These are phyloP conservation scores for Acanthamoeba triangularis DNA, from an alignment of 208 protist species.

Conservation along the genomic window DNA sequence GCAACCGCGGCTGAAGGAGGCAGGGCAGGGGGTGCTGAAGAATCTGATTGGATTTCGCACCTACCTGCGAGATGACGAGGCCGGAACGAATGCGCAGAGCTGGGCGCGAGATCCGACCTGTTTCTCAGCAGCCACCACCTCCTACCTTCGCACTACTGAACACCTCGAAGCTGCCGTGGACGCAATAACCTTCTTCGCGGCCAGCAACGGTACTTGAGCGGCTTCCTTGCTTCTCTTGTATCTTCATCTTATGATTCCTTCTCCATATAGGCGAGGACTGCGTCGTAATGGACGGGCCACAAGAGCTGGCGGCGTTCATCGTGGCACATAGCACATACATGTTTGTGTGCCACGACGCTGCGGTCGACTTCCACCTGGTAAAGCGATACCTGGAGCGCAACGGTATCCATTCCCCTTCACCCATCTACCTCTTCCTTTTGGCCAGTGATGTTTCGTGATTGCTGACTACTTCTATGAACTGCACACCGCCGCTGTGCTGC, in stretches of 20 bases:
- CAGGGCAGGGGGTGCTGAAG: background rate
- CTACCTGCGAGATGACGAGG: background rate
- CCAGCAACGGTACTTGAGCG: background rate
- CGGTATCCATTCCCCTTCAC: background rate
- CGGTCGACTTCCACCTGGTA: conserved; percentile 45
- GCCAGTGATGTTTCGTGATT: background rate
- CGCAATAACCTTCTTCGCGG: background rate
- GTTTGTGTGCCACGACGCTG: conserved; percentile 42
- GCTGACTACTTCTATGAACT: no score
- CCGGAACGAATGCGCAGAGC: background rate
- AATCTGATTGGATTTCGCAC: conserved; percentile 43
- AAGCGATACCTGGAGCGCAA: conserved; percentile 42
- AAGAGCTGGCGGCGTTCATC: conserved; percentile 23
- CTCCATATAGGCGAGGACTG: background rate
- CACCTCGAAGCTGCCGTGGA: background rate
- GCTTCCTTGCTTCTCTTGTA: background rate
- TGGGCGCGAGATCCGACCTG: background rate
- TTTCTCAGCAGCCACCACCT: conserved; percentile 22
- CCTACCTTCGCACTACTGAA: background rate
- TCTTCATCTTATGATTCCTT: no score
- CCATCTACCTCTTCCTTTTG: background rate
- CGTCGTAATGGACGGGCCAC: background rate
- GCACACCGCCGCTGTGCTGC: no score
- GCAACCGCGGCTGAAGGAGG: background rate
- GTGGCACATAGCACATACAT: background rate